Evolutionary conservation across 768 basidiomycete species (phyloP), one percentile per base, ranked within the genome.

Genomic region (Tulasnella sp.): DNA sequence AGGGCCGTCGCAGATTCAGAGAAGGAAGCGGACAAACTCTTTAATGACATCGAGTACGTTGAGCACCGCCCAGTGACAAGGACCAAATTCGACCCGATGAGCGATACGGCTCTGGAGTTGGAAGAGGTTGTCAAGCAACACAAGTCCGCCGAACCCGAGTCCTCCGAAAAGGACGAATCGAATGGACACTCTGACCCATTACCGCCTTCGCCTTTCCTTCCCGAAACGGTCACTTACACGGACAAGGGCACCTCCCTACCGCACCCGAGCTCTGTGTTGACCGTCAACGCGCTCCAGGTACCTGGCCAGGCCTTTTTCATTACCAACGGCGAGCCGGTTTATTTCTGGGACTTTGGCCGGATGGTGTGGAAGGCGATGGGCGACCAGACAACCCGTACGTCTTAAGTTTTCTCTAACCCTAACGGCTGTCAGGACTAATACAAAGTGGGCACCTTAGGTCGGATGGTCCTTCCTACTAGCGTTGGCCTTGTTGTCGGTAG

Each of bases 271-370:
- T 82, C 41, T 48, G 50, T 69, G 76, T 80, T 22, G 72, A 54
- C 48, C 58, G 12, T 42, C 18, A 80, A 80, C 50, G 40, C 54
- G 7, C 88, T 96, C 12, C 90, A 92, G 82, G 94, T 98, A 77
- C 96, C 96, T 6, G 97, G 97, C 0, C 94, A 98, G 85, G 94
- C 87, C 3, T 99, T 96, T 88, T 97, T 96, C 89, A 94, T 99
- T 86, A 97, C 96, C 80, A 99, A 99, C 84, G 96, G 96, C 82
- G 97, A 99, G 85, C 97, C 97, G 2, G 89, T 92, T 79, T 95
- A 95, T 86, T 98, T 98, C 88, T 99, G 97, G 97, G 96, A 98
- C 87, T 92, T 97, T 84, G 89, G 92, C 42, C 90, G 95, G 8
- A 86, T 90, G 2, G 86, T 98, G n/a, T 99, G 95, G 96, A 94